Evolutionary conservation across 2,329 filamentous ascomycete genomes (phyloP).

Genomic region (Amylocarpus encephaloides): DNA sequence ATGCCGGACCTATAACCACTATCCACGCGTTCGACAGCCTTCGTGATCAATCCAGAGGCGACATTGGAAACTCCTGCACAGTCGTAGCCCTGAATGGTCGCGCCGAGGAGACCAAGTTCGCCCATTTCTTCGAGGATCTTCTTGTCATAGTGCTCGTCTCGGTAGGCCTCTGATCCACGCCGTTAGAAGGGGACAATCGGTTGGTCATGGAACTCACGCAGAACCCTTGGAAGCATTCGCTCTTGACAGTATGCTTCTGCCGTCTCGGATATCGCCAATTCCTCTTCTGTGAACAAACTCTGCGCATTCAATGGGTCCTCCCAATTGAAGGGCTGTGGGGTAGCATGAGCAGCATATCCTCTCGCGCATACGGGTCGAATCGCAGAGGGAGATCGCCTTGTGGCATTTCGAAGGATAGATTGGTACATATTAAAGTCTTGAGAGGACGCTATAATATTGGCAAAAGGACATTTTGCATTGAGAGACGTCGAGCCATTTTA

Average conservation of each 20-base stretch:
- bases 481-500: background rate
- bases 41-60: conserved; percentile 81
- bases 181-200: conserved; percentile 8
- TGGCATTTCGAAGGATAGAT: conserved; percentile 22
- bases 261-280: conserved; percentile 81
- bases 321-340: conserved; percentile 66
- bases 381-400: conserved; percentile 21
- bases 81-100: conserved; percentile 79
- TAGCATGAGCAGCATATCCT: conserved; percentile 26
- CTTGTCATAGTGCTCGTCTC: conserved; percentile 79
- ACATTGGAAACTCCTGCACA: conserved; percentile 85
- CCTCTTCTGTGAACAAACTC: conserved; percentile 80
- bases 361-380: conserved; percentile 17
- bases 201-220: conserved; percentile 52
- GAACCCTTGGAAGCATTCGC: conserved; percentile 72
- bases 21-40: conserved; percentile 85
- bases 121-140: conserved; percentile 89
- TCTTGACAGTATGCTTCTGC: conserved; percentile 94
- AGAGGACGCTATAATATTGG: conserved; percentile 4
- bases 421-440: conserved; percentile 26
- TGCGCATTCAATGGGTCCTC: conserved; percentile 75
- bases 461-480: background rate
- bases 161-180: conserved; percentile 63
- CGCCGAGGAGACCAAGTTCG: conserved; percentile 79
- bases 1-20: conserved; percentile 89